These are phyloP conservation scores for Quillaja saponaria DNA, from an alignment of 306 rosid genomes.

Conservation along the genomic window DNA sequence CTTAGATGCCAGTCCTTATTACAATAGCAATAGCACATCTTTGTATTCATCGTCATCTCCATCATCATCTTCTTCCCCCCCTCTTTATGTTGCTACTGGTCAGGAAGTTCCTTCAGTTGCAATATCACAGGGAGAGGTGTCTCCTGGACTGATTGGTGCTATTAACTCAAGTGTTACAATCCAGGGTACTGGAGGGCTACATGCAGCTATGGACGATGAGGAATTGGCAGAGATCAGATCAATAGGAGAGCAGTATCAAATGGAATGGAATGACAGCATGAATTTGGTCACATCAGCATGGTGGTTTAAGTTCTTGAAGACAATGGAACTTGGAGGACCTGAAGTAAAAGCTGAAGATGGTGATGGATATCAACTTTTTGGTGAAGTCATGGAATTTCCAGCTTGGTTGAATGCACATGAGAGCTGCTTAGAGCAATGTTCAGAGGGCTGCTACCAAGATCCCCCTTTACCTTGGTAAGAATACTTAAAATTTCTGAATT, in stretches of 20 bases:
- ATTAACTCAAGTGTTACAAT: constrained; percentile 35
- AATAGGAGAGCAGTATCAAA: constrained; percentile 74
- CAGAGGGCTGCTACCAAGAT: constrained; percentile 51
- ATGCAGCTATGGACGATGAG: constrained; percentile 72
- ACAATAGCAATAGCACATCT: constrained; percentile 38
- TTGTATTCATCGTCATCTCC: constrained; percentile 42
- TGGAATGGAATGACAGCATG: constrained; percentile 83
- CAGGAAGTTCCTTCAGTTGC: constrained; percentile 43
- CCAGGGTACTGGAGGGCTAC: constrained; percentile 40
- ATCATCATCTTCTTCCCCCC: constrained; percentile 49
- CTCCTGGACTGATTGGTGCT: constrained; percentile 35
- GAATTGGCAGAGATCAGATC: constrained; percentile 83
- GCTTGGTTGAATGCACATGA: constrained; percentile 74
- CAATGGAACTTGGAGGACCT: constrained; percentile 49
- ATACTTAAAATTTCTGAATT: not conserved
- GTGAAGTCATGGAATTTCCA: constrained; percentile 67
- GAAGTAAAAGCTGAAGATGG: constrained; percentile 38
- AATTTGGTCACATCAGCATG: constrained; percentile 77
- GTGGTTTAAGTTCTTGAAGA: constrained; percentile 78
- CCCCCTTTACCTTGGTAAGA: constrained; percentile 79
- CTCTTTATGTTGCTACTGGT: constrained; percentile 38
- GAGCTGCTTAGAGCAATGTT: constrained; percentile 50
- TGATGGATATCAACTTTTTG: constrained; percentile 41
- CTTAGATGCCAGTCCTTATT: constrained; percentile 47
- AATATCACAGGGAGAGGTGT: constrained; percentile 42